These are phyloP conservation scores for Xylaria sp. DNA, from an alignment of 2,329 filamentous ascomycete genomes.

Conservation along the genomic window DNA sequence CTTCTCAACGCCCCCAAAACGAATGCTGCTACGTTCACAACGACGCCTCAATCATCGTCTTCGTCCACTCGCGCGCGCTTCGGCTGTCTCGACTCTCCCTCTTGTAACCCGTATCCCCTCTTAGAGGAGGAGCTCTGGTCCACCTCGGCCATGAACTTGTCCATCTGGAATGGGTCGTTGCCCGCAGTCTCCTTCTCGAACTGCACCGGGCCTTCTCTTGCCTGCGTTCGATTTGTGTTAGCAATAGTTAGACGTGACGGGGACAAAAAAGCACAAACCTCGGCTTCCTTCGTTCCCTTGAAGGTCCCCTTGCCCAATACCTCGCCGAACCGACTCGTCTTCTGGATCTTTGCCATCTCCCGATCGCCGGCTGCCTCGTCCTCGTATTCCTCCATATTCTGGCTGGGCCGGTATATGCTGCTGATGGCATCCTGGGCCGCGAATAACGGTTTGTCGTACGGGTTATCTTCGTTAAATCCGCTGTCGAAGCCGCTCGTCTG, in stretches of 20 bases:
- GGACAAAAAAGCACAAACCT: constrained; percentile 55
- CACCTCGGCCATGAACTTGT: constrained; percentile 86
- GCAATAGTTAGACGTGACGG: constrained; percentile 22
- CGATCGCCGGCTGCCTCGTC: constrained; percentile 79
- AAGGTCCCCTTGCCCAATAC: constrained; percentile 89
- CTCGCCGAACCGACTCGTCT: constrained; percentile 80
- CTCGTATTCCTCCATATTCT: constrained; percentile 74
- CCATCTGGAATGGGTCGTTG: constrained; percentile 87
- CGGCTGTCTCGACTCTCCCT: constrained; percentile 58
- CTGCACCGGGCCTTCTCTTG: constrained; percentile 87
- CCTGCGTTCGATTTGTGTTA: constrained; percentile 48
- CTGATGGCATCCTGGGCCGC: constrained; percentile 93
- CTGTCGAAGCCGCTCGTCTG: constrained; percentile 87
- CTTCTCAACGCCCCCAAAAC: not conserved
- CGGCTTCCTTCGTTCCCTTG: constrained; percentile 80
- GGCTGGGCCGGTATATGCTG: constrained; percentile 85
- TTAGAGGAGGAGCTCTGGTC: constrained; percentile 64
- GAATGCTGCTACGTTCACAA: not conserved
- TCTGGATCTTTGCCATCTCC: constrained; percentile 87
- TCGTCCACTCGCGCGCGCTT: constrained; percentile 82
- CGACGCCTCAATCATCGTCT: constrained; percentile 52
- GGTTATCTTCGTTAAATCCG: constrained; percentile 96
- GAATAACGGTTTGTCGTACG: constrained; percentile 96
- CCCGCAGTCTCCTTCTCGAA: constrained; percentile 81
- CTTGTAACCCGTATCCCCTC: constrained; percentile 77